Evolutionary conservation across 1,139 yeast species (phyloP).

Genomic region (Scheffersomyces illinoinensis): DNA sequence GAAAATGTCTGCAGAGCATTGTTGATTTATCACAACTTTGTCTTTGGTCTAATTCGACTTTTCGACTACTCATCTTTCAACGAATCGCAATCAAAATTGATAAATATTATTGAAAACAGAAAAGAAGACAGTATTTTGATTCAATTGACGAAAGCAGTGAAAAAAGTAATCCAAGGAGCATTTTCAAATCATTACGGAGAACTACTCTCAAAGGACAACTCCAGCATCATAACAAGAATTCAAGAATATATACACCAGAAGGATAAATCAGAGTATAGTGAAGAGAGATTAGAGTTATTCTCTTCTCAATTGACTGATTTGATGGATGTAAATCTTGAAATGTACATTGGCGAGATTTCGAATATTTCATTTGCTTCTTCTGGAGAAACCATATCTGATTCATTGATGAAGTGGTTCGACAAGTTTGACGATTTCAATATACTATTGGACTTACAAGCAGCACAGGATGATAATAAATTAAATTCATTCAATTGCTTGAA

Average conservation of each 20-base stretch:
- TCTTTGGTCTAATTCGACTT: constrained; percentile 16
- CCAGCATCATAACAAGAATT: background rate
- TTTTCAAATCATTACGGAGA: background rate
- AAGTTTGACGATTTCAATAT: constrained; percentile 13
- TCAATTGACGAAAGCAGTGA: background rate
- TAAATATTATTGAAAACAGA: background rate
- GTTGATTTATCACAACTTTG: constrained; percentile 22
- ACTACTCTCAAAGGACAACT: background rate
- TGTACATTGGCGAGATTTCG: constrained; percentile 16
- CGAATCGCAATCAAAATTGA: background rate
- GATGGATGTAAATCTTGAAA: constrained; percentile 28
- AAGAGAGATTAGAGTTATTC: constrained; percentile 12
- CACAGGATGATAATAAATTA: constrained; percentile 6
- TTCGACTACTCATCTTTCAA: background rate
- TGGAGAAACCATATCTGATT: constrained; percentile 11
- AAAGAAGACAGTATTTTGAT: background rate
- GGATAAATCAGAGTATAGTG: constrained; percentile 3
- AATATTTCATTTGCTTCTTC: constrained; percentile 4
- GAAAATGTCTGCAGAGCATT: constrained; percentile 11
- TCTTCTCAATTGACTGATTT: constrained; percentile 21
- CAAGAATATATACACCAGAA: background rate
- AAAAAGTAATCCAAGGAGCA: background rate
- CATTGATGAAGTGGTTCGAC: constrained; percentile 27
- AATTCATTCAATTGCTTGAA: constrained; percentile 13
- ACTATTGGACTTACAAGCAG: constrained; percentile 7